phyloP scores from a whole-genome alignment of 2,329 filamentous ascomycete species.

The Phyllosticta paracitricarpa region DNA sequence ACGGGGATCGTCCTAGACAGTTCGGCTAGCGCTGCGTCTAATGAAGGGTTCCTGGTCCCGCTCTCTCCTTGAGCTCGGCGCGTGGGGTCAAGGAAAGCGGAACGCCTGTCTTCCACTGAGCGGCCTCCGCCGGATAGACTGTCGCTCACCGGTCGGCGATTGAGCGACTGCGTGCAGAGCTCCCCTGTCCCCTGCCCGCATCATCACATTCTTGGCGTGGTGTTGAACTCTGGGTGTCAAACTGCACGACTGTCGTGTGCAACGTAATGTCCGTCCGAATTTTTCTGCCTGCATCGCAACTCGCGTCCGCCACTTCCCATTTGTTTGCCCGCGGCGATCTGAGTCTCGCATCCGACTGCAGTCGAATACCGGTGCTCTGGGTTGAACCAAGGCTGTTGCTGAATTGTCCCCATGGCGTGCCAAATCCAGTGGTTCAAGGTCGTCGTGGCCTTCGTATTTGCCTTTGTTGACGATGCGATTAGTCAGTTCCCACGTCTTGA shows the following conservation, averaged over 20 bases:
- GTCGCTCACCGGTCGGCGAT: not conserved
- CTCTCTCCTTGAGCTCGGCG: not conserved
- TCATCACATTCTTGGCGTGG: conserved; percentile 3
- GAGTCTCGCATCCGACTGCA: not conserved
- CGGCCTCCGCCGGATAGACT: not conserved
- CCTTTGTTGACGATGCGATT: not conserved
- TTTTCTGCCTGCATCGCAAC: not conserved
- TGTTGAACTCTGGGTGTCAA: not conserved
- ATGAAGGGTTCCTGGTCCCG: not conserved
- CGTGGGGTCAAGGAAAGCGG: not conserved
- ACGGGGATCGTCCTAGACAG: not conserved
- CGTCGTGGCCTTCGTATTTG: not conserved
- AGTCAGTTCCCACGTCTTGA: not conserved
- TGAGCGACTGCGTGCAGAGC: not conserved
- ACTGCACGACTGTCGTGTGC: not conserved
- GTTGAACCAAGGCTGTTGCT: not conserved
- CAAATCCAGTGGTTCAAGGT: not conserved
- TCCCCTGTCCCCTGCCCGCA: not conserved
- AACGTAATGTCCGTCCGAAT: not conserved
- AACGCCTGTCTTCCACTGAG: not conserved
- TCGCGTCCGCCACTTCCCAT: not conserved
- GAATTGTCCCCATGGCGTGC: not conserved
- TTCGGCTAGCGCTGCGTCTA: not conserved
- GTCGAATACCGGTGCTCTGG: not conserved
- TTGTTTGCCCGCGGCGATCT: not conserved